Conservation (phyloP, 2,329 filamentous ascomycete species). For the Diaporthe destruens region DNA sequence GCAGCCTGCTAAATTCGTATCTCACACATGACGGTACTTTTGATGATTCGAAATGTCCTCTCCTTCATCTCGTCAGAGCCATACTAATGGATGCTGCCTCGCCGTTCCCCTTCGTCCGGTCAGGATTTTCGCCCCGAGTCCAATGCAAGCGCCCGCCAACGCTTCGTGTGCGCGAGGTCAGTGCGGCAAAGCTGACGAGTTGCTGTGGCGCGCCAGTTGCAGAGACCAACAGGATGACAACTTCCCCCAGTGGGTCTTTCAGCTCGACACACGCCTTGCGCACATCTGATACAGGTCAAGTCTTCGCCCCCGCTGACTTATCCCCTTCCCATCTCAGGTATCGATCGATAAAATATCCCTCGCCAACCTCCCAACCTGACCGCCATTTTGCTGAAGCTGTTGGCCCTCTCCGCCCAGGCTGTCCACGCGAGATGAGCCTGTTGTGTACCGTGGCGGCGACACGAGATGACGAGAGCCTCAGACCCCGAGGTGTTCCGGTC, state of each 20-base stretch:
- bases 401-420: background rate
- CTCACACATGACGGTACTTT: conserved; percentile 23
- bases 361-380: conserved; percentile 26
- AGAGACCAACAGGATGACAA: conserved; percentile 23
- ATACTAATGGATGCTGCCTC: conserved; percentile 5
- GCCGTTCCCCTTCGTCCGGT: background rate
- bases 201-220: background rate
- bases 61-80: background rate
- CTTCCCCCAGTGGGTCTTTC: conserved; percentile 4
- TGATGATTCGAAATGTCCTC: conserved; percentile 20
- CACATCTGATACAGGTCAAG: conserved; percentile 12
- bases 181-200: conserved; percentile 31
- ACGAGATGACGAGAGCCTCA: conserved; percentile 39
- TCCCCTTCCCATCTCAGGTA: background rate
- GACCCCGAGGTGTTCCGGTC: conserved; percentile 7
- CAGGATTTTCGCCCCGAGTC: conserved; percentile 16
- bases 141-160: conserved; percentile 11
- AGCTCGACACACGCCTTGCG: conserved; percentile 16
- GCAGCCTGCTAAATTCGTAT: background rate
- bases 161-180: conserved; percentile 14
- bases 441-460: conserved; percentile 32
- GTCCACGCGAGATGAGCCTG: conserved; percentile 37
- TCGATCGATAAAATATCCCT: background rate
- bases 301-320: conserved; percentile 22
- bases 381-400: conserved; percentile 36